phyloP scores from a whole-genome alignment of 805 yeast species.

The Suhomyces sp. region DNA sequence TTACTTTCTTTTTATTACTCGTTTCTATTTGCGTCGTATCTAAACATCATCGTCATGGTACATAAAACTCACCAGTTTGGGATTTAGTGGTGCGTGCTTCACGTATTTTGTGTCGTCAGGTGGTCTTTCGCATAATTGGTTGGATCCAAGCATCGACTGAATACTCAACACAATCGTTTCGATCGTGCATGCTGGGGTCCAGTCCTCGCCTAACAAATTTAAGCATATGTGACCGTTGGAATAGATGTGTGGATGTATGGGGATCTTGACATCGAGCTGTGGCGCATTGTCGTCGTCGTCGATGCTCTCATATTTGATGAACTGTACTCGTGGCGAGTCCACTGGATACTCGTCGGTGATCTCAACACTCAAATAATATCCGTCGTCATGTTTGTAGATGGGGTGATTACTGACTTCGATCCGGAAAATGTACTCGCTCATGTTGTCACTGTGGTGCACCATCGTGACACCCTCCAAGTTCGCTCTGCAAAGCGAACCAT shows the following conservation, averaged over 20 bases:
- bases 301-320: slow-evolving; percentile 26
- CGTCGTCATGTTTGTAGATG: slow-evolving; percentile 14
- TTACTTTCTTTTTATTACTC: background rate
- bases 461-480: slow-evolving; percentile 24
- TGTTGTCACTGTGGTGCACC: slow-evolving; percentile 14
- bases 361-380: slow-evolving; percentile 42
- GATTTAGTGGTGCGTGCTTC: slow-evolving; percentile 54
- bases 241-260: slow-evolving; percentile 72
- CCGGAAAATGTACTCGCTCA: slow-evolving; percentile 21
- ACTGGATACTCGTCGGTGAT: slow-evolving; percentile 53
- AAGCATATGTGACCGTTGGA: slow-evolving; percentile 79
- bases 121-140: slow-evolving; percentile 49
- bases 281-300: slow-evolving; percentile 9
- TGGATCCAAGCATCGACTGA: slow-evolving; percentile 61
- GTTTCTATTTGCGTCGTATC: background rate
- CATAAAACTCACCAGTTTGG: slow-evolving; percentile 45
- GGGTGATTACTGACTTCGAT: slow-evolving; percentile 12
- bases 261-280: slow-evolving; percentile 33
- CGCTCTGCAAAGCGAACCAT: slow-evolving; percentile 11
- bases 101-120: slow-evolving; percentile 53
- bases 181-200: slow-evolving; percentile 63
- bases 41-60: slow-evolving; percentile 59
- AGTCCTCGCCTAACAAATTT: slow-evolving; percentile 59
- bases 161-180: slow-evolving; percentile 51
- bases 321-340: slow-evolving; percentile 55